These are phyloP conservation scores for Hordeum pubiflorum DNA, from an alignment of 202 grass and related monocot genomes.

Conservation along the genomic window DNA sequence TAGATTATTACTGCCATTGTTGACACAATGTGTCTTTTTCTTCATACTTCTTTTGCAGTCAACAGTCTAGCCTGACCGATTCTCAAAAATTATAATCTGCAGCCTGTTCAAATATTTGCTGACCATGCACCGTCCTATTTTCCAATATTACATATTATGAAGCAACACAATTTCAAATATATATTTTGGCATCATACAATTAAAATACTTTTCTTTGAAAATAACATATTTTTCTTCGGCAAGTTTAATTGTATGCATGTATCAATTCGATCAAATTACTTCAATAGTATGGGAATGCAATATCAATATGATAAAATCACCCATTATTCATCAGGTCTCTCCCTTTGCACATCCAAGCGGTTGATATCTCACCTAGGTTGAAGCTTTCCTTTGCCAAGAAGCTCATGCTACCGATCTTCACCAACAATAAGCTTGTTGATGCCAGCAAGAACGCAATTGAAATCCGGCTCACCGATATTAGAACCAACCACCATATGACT, in stretches of 20 bases:
- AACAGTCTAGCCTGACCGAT: too few species aligned
- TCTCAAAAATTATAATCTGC: background rate
- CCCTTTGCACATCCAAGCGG: constrained; percentile 20
- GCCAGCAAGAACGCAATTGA: background rate
- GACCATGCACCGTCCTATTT: background rate
- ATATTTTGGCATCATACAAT: background rate
- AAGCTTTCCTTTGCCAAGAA: constrained; percentile 37
- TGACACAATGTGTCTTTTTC: background rate
- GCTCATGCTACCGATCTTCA: constrained; percentile 42
- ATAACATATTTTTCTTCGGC: background rate
- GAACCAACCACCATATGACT: background rate
- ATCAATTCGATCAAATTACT: background rate
- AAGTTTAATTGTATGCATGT: background rate
- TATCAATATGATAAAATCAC: background rate
- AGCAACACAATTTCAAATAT: background rate
- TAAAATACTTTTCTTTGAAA: background rate
- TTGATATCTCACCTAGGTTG: background rate
- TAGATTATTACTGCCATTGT: too few species aligned
- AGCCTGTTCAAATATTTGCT: background rate
- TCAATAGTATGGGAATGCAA: background rate
- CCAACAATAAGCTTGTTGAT: constrained; percentile 44
- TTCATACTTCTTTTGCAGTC: background rate
- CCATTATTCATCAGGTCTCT: constrained; percentile 23
- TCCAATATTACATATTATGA: background rate
- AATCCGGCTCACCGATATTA: constrained; percentile 26